A percentile compares a stretch with the other conserved stretches of the same genome.
phyloP scores from a whole-genome alignment of 2,329 filamentous ascomycete species.

The Fusarium sp. region DNA sequence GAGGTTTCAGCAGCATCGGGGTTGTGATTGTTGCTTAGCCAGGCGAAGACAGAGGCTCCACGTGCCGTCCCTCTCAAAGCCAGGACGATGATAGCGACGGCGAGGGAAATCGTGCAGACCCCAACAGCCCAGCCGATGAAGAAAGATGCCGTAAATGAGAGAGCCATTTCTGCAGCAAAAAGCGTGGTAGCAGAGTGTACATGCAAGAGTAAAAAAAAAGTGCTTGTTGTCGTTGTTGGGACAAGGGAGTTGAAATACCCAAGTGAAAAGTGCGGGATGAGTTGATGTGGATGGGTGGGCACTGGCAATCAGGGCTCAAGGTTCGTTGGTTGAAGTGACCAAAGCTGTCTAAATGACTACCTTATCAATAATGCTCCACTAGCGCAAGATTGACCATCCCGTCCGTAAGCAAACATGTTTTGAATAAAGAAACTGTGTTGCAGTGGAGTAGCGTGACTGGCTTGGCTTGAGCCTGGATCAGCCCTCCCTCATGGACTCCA shows the following conservation, averaged over 20 bases:
- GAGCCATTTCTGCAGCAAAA: neutral
- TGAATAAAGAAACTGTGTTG: neutral
- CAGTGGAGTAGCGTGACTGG: neutral
- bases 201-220: too few relatives aligned
- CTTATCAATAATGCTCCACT: neutral
- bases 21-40: neutral
- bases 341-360: neutral
- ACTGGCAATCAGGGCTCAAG: neutral
- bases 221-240: too few relatives aligned
- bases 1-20: fast-evolving
- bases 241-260: neutral
- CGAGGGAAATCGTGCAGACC: neutral
- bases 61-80: neutral
- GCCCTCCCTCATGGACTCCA: neutral
- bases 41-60: neutral
- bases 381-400: neutral
- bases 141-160: neutral
- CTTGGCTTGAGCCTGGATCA: neutral
- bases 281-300: neutral
- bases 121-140: neutral
- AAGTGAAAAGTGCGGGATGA: neutral
- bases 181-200: too few relatives aligned
- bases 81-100: neutral
- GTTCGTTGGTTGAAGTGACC: neutral
- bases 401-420: neutral